Conservation (phyloP, 371 early-diverging fungal species). For the Mortierella sp. region DNA sequence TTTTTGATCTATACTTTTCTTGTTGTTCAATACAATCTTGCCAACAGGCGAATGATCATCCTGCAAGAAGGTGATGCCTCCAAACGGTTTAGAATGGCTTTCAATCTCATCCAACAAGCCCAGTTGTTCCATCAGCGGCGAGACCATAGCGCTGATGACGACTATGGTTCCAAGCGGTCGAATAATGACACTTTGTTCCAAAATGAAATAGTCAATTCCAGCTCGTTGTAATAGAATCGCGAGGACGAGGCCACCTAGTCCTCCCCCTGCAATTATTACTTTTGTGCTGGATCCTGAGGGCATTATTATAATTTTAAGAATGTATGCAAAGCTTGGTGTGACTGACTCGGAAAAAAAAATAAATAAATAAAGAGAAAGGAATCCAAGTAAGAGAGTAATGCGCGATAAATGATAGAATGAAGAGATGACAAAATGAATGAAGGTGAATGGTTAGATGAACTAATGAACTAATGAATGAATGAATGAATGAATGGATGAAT, state of each 20-base stretch:
- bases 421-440: too few species aligned
- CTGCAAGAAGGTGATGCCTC: conserved; percentile 16
- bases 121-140: conserved; percentile 31
- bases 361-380: too few species aligned
- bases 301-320: neutral
- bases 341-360: too few species aligned
- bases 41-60: conserved; percentile 19
- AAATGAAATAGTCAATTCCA: conserved; percentile 18
- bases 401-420: too few species aligned
- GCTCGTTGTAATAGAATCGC: conserved; percentile 25
- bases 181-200: conserved; percentile 28
- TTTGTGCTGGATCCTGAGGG: conserved; percentile 10
- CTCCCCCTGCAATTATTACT: conserved; percentile 26
- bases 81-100: conserved; percentile 14
- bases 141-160: conserved; percentile 18
- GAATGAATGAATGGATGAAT: too few species aligned
- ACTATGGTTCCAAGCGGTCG: conserved; percentile 27
- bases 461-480: too few species aligned
- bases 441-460: too few species aligned
- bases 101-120: conserved; percentile 24
- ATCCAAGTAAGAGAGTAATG: too few species aligned
- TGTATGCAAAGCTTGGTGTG: too few species aligned
- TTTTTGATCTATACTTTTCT: conserved; percentile 13
- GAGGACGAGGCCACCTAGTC: conserved; percentile 26
- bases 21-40: conserved; percentile 1